Evolutionary conservation across 1,139 yeast genomes (phyloP).

Genomic region (Chernovozyma aurita): DNA sequence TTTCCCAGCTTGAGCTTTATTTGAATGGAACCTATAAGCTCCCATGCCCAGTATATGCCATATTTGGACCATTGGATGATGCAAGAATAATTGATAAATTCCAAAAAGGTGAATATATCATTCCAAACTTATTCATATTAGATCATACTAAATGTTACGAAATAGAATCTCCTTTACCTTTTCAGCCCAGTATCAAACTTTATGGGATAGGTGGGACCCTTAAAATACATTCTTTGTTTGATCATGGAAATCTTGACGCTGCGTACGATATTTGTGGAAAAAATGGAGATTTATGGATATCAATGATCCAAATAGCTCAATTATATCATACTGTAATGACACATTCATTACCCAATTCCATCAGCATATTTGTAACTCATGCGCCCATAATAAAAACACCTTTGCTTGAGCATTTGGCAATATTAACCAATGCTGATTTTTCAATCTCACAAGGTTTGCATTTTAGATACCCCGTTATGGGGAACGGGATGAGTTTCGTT

Average conservation of each 20-base stretch:
- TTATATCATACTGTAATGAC: conserved; percentile 20
- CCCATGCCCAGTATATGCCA: conserved; percentile 67
- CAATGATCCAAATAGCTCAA: conserved; percentile 67
- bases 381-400: conserved; percentile 66
- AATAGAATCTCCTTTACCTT: conserved; percentile 31
- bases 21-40: conserved; percentile 43
- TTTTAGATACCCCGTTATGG: conserved; percentile 67
- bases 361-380: conserved; percentile 62
- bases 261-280: conserved; percentile 42
- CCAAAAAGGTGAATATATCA: conserved; percentile 45
- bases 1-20: conserved; percentile 55
- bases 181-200: conserved; percentile 45
- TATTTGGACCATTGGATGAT: conserved; percentile 75
- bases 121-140: conserved; percentile 56
- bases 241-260: conserved; percentile 47
- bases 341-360: conserved; percentile 26
- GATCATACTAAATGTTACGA: conserved; percentile 52
- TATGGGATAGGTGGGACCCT: conserved; percentile 73
- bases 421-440: conserved; percentile 65
- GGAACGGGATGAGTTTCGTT: conserved; percentile 63
- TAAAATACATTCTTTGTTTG: conserved; percentile 64
- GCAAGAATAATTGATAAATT: conserved; percentile 60
- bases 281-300: conserved; percentile 73
- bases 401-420: conserved; percentile 62
- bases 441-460: conserved; percentile 71